Percentiles rank a stretch among this genome's conserved stretches.
Conservation (phyloP, 192 early-diverging fungal genomes). For the Lunasporangiospora selenospora region DNA sequence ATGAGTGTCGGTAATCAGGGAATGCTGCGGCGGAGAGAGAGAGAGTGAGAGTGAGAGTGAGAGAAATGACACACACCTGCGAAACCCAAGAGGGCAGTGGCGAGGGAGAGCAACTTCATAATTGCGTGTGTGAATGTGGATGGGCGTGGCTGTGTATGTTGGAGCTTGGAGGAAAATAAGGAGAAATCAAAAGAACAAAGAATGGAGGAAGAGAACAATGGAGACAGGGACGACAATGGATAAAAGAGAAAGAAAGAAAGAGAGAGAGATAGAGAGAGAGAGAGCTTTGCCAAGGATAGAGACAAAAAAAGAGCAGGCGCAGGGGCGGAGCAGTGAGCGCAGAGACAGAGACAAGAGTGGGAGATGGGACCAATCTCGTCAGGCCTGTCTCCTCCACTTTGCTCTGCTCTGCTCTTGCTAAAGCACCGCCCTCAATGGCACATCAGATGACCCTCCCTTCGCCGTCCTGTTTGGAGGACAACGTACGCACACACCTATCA, state of each 20-base stretch:
- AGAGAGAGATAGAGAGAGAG: neutral
- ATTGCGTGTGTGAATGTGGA: neutral
- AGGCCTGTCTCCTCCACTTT: neutral
- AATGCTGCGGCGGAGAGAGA: too few relatives aligned
- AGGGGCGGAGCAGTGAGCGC: neutral
- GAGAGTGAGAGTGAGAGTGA: neutral
- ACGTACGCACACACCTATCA: neutral
- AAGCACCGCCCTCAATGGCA: neutral
- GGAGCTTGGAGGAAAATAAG: neutral
- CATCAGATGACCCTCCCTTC: neutral
- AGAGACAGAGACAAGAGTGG: neutral
- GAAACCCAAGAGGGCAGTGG: constrained; percentile 34
- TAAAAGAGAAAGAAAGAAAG: neutral
- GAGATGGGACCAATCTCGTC: neutral
- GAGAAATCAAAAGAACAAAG: neutral
- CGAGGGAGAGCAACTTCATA: constrained; percentile 39
- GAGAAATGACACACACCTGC: constrained; percentile 5
- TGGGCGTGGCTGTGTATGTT: neutral
- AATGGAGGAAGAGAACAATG: neutral
- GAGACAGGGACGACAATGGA: neutral
- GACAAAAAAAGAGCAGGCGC: constrained; percentile 5
- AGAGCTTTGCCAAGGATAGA: neutral
- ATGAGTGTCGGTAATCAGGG: too few relatives aligned
- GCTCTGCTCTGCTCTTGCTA: neutral
- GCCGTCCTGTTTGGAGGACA: neutral